Conservation (phyloP, 2,329 filamentous ascomycete species). For the Alternaria gansuensis region DNA sequence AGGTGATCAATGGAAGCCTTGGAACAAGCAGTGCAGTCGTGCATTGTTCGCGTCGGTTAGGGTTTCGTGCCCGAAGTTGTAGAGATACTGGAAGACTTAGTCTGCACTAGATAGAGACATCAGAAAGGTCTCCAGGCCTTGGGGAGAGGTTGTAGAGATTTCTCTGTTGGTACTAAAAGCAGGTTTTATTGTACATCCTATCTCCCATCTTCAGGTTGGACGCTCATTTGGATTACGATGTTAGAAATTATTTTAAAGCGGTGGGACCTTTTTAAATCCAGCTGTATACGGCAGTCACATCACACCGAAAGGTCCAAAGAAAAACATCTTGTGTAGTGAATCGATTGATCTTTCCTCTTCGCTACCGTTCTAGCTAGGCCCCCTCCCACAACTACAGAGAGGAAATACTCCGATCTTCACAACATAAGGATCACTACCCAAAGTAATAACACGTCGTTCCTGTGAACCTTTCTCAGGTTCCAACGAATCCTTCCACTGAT, state of each 20-base stretch:
- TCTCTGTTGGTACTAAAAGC: no score
- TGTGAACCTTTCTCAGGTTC: neutral
- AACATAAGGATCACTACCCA: neutral
- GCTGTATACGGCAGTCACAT: no score
- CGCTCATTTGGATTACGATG: no score
- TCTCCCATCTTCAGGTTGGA: no score
- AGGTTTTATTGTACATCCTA: no score
- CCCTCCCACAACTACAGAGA: neutral
- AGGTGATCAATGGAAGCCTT: neutral
- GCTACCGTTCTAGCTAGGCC: neutral
- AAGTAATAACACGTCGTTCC: neutral
- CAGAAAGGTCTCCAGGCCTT: neutral
- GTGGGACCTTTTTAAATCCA: no score
- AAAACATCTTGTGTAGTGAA: no score
- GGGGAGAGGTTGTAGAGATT: no score
- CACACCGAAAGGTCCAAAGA: no score
- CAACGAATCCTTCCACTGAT: neutral
- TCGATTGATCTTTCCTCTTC: neutral
- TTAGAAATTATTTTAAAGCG: no score
- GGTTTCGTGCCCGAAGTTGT: constrained; percentile 1
- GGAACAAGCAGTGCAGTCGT: neutral
- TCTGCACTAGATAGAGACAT: neutral
- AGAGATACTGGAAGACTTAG: neutral
- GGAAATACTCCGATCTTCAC: neutral
- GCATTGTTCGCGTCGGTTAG: constrained; percentile 4